phyloP scores from a whole-genome alignment of 2,329 filamentous ascomycete genomes.

The Hymenoscyphus fructigenus region DNA sequence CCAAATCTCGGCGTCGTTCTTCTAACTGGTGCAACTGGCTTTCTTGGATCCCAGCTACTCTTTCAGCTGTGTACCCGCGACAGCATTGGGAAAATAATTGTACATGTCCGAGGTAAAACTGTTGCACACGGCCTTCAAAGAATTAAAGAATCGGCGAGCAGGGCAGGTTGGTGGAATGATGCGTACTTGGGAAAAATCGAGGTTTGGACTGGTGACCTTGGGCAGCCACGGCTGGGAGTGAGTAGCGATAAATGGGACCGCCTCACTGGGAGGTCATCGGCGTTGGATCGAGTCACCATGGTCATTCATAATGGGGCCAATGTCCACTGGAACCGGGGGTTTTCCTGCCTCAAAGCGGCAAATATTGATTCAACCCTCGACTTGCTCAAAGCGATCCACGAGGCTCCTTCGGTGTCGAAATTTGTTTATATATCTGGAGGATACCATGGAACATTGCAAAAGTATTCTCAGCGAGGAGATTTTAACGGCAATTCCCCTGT shows the following conservation, averaged over 20 bases:
- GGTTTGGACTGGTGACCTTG: conserved; percentile 63
- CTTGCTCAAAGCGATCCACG: conserved; percentile 22
- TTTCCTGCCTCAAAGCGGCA: conserved; percentile 63
- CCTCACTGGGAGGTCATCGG: conserved; percentile 46
- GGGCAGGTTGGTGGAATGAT: conserved; percentile 28
- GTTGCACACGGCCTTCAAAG: conserved; percentile 15
- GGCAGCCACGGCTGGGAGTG: conserved; percentile 69
- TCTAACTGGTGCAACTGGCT: conserved; percentile 28
- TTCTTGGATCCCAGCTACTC: conserved; percentile 28
- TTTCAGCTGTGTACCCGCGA: conserved; percentile 19
- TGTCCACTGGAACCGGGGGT: conserved; percentile 77
- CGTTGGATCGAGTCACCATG: conserved; percentile 54
- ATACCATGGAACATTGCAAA: not conserved
- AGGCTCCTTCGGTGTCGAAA: not conserved
- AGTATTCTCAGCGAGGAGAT: not conserved
- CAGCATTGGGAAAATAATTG: conserved; percentile 22
- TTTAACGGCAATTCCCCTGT: conserved; percentile 2
- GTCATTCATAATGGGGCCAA: conserved; percentile 78
- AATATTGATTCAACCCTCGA: conserved; percentile 64
- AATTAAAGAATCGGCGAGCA: conserved; percentile 19
- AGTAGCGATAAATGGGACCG: conserved; percentile 61
- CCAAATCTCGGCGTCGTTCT: conserved; percentile 13
- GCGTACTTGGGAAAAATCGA: conserved; percentile 18
- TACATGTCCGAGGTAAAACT: conserved; percentile 17
- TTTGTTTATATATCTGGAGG: conserved; percentile 37